phyloP scores from a whole-genome alignment of 2,329 filamentous ascomycete genomes.

The Xylariomycetidae sp. region DNA sequence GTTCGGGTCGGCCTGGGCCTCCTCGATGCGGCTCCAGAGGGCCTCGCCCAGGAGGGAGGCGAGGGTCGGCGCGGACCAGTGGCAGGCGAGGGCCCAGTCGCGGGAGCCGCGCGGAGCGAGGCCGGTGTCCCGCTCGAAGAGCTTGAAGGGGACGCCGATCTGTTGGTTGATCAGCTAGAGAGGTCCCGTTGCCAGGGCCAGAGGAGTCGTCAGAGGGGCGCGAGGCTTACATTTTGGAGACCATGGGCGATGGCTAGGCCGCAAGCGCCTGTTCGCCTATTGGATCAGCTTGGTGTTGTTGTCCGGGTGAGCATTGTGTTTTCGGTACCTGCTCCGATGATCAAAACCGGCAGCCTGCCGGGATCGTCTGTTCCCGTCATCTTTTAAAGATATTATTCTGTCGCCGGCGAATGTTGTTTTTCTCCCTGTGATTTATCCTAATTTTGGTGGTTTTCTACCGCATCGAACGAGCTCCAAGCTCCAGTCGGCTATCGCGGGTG shows the following conservation, averaged over 20 bases:
- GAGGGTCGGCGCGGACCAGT: conserved; percentile 18
- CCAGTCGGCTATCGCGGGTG: no score
- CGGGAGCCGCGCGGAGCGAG: conserved; percentile 12
- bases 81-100: conserved; percentile 21
- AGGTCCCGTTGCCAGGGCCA: no score
- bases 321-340: conserved; percentile 22
- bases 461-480: no score
- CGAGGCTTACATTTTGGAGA: conserved; percentile 17
- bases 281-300: no score
- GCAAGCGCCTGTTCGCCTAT: no score
- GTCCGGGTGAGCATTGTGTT: no score
- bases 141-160: conserved; percentile 18
- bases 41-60: conserved; percentile 14
- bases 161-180: conserved; percentile 4
- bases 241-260: conserved; percentile 21
- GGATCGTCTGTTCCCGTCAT: conserved; percentile 9
- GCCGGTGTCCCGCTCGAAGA: conserved; percentile 17
- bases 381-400: not conserved
- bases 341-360: conserved; percentile 17
- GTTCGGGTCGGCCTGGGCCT: conserved; percentile 15
- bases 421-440: no score
- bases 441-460: no score
- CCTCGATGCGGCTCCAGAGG: conserved; percentile 15
- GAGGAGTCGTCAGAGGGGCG: no score
- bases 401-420: no score